These are phyloP conservation scores for Glarea lozoyensis DNA, from an alignment of 495 filamentous ascomycete species.

Conservation along the genomic window DNA sequence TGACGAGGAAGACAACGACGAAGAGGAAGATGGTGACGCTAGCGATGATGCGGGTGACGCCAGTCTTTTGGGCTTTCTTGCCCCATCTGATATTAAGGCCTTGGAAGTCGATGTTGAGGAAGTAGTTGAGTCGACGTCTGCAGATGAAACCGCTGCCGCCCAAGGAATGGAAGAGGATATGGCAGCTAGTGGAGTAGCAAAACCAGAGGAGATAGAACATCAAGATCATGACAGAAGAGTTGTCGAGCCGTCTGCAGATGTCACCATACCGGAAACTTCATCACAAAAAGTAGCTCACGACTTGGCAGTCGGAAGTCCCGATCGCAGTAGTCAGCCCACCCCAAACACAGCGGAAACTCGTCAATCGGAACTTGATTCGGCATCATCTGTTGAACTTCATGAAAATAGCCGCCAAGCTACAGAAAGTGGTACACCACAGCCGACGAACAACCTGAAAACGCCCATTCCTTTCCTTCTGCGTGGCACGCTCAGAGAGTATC, in stretches of 20 bases:
- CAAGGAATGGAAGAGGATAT: background rate
- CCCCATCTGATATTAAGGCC: conserved; percentile 21
- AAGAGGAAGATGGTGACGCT: conserved; percentile 35
- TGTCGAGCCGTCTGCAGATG: conserved; percentile 28
- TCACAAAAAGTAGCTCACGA: conserved; percentile 26
- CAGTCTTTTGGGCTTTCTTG: conserved; percentile 61
- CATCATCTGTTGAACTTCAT: conserved; percentile 46
- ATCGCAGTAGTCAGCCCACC: conserved; percentile 35
- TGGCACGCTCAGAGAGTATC: conserved; percentile 90
- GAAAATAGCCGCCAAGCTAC: conserved; percentile 19
- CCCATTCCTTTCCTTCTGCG: conserved; percentile 82
- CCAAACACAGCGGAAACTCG: conserved; percentile 59
- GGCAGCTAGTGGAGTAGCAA: conserved; percentile 3
- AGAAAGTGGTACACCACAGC: conserved; percentile 35
- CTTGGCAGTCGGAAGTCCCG: conserved; percentile 29
- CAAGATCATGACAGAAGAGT: conserved; percentile 24
- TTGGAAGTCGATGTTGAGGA: conserved; percentile 7
- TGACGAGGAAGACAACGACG: conserved; percentile 36
- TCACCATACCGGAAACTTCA: conserved; percentile 15
- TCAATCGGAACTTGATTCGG: conserved; percentile 58
- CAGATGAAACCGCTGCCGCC: conserved; percentile 1
- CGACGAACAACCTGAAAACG: conserved; percentile 44
- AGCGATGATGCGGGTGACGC: conserved; percentile 31
- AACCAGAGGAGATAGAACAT: conserved; percentile 14
- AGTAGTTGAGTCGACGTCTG: background rate